Evolutionary conservation across 2,329 filamentous ascomycete genomes (phyloP).

Genomic region (Ceratocystis huliohia): DNA sequence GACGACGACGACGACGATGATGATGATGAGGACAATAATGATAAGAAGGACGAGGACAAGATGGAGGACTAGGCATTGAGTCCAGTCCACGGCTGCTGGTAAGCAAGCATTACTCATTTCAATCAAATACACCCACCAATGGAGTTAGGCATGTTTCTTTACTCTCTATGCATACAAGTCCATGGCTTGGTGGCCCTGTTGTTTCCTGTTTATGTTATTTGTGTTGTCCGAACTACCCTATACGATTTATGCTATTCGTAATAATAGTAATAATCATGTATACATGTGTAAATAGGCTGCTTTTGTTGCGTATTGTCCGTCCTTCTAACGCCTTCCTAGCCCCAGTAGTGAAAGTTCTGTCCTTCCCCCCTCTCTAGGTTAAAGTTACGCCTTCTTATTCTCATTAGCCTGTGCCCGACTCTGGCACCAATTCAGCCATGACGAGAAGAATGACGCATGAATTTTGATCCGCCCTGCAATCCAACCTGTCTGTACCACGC

Average conservation of each 20-base stretch:
- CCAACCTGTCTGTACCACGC: constrained; percentile 44
- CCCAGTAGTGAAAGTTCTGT: neutral
- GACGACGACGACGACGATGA: constrained; percentile 34
- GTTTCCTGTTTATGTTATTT: neutral
- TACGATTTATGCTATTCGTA: neutral
- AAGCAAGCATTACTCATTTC: constrained; percentile 7
- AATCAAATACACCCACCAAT: neutral
- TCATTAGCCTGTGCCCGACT: constrained; percentile 30
- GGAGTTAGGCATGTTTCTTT: neutral
- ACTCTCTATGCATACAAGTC: neutral
- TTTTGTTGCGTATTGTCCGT: neutral
- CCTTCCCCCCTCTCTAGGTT: neutral
- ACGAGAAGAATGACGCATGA: constrained; percentile 53
- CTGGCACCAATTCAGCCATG: constrained; percentile 64
- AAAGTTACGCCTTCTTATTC: constrained; percentile 7
- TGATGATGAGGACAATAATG: constrained; percentile 46
- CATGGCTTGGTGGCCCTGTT: neutral
- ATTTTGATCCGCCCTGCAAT: constrained; percentile 46
- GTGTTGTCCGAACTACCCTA: no score
- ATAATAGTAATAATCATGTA: neutral
- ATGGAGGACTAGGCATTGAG: constrained; percentile 63
- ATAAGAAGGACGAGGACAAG: constrained; percentile 55
- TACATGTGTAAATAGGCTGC: neutral
- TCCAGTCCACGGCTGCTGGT: neutral
- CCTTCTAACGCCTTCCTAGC: neutral